These are phyloP conservation scores for Yamadazyma spencermartinsiae DNA, from an alignment of 1,139 yeast species.

Conservation along the genomic window DNA sequence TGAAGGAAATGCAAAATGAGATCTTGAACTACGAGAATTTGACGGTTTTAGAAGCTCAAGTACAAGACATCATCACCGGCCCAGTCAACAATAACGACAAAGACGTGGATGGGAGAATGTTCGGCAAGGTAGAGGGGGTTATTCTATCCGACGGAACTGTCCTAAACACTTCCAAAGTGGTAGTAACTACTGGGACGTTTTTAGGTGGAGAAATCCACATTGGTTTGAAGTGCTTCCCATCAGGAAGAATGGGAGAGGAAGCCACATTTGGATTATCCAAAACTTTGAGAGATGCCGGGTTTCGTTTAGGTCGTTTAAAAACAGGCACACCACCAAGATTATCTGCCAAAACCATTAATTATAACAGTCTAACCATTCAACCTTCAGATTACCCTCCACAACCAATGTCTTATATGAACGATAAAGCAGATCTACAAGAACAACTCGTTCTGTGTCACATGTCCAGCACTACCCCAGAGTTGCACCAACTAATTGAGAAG, in stretches of 20 bases:
- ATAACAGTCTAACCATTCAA: constrained; percentile 57
- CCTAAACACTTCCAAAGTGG: constrained; percentile 63
- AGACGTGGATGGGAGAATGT: constrained; percentile 36
- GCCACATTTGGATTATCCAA: constrained; percentile 88
- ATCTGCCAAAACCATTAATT: constrained; percentile 70
- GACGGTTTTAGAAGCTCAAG: constrained; percentile 68
- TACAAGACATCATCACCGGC: constrained; percentile 80
- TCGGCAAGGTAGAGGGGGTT: constrained; percentile 63
- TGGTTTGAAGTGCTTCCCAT: constrained; percentile 76
- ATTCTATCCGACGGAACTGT: constrained; percentile 67
- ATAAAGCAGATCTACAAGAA: constrained; percentile 56
- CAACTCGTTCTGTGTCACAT: constrained; percentile 70
- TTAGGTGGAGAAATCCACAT: constrained; percentile 93
- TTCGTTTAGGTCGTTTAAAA: constrained; percentile 82
- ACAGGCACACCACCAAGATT: constrained; percentile 98
- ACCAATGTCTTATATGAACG: constrained; percentile 90
- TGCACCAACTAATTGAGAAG: constrained; percentile 67
- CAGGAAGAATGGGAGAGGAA: constrained; percentile 91
- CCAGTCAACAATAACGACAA: constrained; percentile 19
- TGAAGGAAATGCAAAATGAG: constrained; percentile 74
- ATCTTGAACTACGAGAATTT: constrained; percentile 62
- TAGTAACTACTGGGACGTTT: constrained; percentile 95
- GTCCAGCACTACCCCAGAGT: constrained; percentile 72
- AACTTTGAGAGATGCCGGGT: constrained; percentile 75
- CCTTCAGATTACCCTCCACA: constrained; percentile 77